These are phyloP conservation scores for Aulographum hederae DNA, from an alignment of 2,329 filamentous ascomycete genomes.

Conservation along the genomic window DNA sequence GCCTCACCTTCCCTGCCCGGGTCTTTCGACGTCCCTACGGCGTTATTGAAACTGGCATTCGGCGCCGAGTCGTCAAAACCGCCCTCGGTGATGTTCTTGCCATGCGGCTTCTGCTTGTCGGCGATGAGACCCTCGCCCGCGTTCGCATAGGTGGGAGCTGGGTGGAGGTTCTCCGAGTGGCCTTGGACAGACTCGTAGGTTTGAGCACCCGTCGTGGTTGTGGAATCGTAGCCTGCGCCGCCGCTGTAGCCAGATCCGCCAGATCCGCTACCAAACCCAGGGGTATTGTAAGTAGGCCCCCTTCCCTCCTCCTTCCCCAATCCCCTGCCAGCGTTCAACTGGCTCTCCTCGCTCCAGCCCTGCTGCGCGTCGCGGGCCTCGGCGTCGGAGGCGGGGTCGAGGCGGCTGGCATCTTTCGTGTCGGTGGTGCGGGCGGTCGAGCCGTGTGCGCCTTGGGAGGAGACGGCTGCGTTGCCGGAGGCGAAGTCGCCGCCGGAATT, in stretches of 20 bases:
- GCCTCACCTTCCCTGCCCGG: slow-evolving; percentile 31
- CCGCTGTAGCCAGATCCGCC: slow-evolving; percentile 19
- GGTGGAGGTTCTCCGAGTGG: slow-evolving; percentile 10
- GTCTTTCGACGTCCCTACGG: slow-evolving; percentile 37
- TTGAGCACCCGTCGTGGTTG: slow-evolving; percentile 18
- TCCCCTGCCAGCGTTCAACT: slow-evolving; percentile 20
- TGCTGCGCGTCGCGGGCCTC: slow-evolving; percentile 24
- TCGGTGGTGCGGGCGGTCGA: slow-evolving; percentile 39
- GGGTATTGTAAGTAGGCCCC: slow-evolving; percentile 16
- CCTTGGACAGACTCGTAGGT: slow-evolving; percentile 3
- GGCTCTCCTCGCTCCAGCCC: slow-evolving; percentile 18
- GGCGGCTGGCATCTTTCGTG: slow-evolving; percentile 31
- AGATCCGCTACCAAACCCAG: no score
- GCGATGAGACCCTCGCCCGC: slow-evolving; percentile 11
- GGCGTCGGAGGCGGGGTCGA: slow-evolving; percentile 29
- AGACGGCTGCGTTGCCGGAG: slow-evolving; percentile 30
- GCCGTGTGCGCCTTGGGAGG: slow-evolving; percentile 29
- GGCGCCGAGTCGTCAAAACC: slow-evolving; percentile 19
- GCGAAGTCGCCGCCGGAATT: slow-evolving; percentile 37
- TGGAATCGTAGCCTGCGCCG: slow-evolving; percentile 18
- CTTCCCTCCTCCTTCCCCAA: slow-evolving; percentile 17
- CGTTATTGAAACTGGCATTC: slow-evolving; percentile 31
- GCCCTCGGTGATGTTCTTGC: slow-evolving; percentile 31
- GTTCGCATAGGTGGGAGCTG: slow-evolving; percentile 20
- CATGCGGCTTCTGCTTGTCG: slow-evolving; percentile 27